Conservation (phyloP, 768 basidiomycete genomes). For the Stropharia rugosoannulata region DNA sequence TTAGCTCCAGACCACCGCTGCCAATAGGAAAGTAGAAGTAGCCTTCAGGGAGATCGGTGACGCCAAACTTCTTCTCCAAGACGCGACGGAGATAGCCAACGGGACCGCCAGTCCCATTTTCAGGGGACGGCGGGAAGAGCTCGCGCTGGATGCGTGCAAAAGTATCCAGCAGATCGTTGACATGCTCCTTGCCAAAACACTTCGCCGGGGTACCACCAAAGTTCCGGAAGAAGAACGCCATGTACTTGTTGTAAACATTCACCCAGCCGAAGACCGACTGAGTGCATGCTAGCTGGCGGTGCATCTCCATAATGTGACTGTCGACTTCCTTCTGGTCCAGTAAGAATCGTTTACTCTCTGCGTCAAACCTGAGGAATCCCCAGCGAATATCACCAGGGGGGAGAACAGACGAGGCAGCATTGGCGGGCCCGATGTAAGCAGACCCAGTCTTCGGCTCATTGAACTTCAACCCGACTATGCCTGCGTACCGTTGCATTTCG, state of each 20-base stretch:
- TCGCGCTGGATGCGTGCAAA: constrained; percentile 32
- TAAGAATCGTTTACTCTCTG: constrained; percentile 25
- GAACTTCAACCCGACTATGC: constrained; percentile 39
- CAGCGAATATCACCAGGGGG: constrained; percentile 36
- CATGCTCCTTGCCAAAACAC: constrained; percentile 29
- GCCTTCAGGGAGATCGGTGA: constrained; percentile 35
- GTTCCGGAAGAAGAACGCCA: constrained; percentile 35
- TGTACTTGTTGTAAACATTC: constrained; percentile 38
- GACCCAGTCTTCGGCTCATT: constrained; percentile 43
- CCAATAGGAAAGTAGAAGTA: constrained; percentile 39
- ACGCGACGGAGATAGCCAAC: constrained; percentile 21
- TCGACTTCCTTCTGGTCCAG: constrained; percentile 36
- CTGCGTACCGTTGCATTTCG: constrained; percentile 40
- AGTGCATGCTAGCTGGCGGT: constrained; percentile 32
- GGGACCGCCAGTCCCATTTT: constrained; percentile 13
- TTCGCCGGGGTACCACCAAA: constrained; percentile 33
- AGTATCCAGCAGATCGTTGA: constrained; percentile 30
- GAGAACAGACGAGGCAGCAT: constrained; percentile 12
- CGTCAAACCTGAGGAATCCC: constrained; percentile 41
- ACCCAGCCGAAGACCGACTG: constrained; percentile 39
- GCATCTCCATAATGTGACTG: constrained; percentile 35
- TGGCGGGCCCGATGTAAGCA: constrained; percentile 27
- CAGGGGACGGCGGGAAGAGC: constrained; percentile 23
- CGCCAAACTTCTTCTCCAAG: constrained; percentile 28
- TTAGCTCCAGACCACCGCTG: constrained; percentile 35